phyloP scores from a whole-genome alignment of 139 green algal genomes.

The Chlamydomonas eustigma region DNA sequence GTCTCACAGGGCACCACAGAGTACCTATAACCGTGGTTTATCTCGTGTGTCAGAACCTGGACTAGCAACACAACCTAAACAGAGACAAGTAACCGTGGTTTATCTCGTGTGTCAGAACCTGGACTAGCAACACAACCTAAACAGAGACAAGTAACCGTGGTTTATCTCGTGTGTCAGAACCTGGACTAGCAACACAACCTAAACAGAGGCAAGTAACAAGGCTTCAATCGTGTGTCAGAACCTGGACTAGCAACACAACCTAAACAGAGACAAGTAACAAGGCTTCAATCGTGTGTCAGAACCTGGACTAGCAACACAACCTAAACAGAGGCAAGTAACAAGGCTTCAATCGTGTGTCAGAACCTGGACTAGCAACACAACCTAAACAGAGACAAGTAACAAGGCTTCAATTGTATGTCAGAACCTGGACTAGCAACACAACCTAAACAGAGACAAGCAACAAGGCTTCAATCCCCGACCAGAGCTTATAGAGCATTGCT shows the following conservation, averaged over 20 bases:
- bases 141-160: slow-evolving; percentile 47
- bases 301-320: slow-evolving; percentile 68
- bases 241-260: no score
- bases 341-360: slow-evolving; percentile 19
- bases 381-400: slow-evolving; percentile 17
- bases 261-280: slow-evolving; percentile 64
- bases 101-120: slow-evolving; percentile 63
- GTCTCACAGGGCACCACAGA: slow-evolving; percentile 41
- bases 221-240: background rate
- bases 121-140: slow-evolving; percentile 63
- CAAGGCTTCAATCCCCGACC: no score
- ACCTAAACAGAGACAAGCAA: no score
- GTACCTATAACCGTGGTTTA: slow-evolving; percentile 69
- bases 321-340: slow-evolving; percentile 19
- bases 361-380: slow-evolving; percentile 67
- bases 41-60: slow-evolving; percentile 61
- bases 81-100: slow-evolving; percentile 52
- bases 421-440: slow-evolving; percentile 42
- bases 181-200: slow-evolving; percentile 67
- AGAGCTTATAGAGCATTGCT: no score
- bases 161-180: slow-evolving; percentile 66
- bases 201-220: background rate
- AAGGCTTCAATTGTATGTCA: background rate
- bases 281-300: slow-evolving; percentile 63
- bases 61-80: slow-evolving; percentile 60